Conservation (phyloP, 768 basidiomycete species). For the Pleurotus pulmonarius region DNA sequence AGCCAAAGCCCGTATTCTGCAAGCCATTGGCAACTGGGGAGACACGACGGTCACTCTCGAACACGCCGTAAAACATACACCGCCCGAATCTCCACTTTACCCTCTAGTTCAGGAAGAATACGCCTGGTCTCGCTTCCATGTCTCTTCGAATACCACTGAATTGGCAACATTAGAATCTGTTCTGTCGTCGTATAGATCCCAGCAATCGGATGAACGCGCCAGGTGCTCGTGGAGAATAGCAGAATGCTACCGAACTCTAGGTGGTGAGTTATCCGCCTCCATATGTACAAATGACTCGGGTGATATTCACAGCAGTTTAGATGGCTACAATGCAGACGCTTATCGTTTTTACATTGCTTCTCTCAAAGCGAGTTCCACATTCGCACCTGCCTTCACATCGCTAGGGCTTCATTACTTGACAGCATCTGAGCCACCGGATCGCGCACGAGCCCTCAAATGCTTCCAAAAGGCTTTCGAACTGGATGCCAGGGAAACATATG, state of each 20-base stretch:
- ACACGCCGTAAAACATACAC: slow-evolving; percentile 45
- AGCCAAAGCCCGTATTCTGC: slow-evolving; percentile 70
- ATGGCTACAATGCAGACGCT: slow-evolving; percentile 52
- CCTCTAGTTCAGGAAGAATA: slow-evolving; percentile 74
- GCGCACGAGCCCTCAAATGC: slow-evolving; percentile 85
- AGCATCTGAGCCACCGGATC: slow-evolving; percentile 67
- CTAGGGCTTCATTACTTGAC: slow-evolving; percentile 89
- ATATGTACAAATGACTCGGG: not conserved
- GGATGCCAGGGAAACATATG: slow-evolving; percentile 82
- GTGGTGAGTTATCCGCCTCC: slow-evolving; percentile 41
- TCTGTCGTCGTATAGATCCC: slow-evolving; percentile 18
- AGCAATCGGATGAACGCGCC: slow-evolving; percentile 57
- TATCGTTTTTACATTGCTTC: slow-evolving; percentile 79
- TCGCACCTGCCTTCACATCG: slow-evolving; percentile 91
- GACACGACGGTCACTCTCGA: slow-evolving; percentile 65
- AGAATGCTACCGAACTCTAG: slow-evolving; percentile 65
- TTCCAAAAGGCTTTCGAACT: slow-evolving; percentile 99
- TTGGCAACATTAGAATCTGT: slow-evolving; percentile 45
- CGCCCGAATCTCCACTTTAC: slow-evolving; percentile 41
- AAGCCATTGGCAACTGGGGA: slow-evolving; percentile 60
- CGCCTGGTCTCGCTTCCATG: slow-evolving; percentile 78
- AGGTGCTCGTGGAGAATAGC: slow-evolving; percentile 87
- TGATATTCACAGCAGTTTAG: slow-evolving; percentile 26
- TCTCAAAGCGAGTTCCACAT: slow-evolving; percentile 69
- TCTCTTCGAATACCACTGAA: slow-evolving; percentile 42